Percentiles rank a stretch among this genome's conserved stretches.
Evolutionary conservation across 73 alveolate species (phyloP).

Genomic region (Paramecium biaurelia): DNA sequence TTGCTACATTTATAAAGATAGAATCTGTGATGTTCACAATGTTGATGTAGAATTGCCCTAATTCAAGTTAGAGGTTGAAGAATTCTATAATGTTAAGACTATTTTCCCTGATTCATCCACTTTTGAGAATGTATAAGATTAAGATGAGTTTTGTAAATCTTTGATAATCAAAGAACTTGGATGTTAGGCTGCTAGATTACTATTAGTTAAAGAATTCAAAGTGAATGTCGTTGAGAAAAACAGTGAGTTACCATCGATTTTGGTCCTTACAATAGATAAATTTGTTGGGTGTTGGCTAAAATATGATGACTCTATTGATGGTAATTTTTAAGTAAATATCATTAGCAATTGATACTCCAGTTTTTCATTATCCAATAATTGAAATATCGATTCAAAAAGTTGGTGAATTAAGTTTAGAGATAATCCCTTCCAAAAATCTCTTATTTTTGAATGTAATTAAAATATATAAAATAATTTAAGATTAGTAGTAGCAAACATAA

Average conservation of each 20-base stretch:
- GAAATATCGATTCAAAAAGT: not conserved
- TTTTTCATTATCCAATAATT: not conserved
- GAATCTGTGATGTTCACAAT: not conserved
- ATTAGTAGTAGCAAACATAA: not conserved
- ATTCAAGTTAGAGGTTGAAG: not conserved
- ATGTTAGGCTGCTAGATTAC: not conserved
- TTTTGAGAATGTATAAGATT: not conserved
- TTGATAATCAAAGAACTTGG: not conserved
- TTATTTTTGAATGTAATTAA: slow-evolving; percentile 2
- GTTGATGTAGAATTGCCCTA: not conserved
- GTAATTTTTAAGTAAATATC: not conserved
- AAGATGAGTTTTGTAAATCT: not conserved
- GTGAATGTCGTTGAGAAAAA: not conserved
- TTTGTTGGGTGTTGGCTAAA: slow-evolving; percentile 18
- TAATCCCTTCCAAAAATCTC: not conserved
- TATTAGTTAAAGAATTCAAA: not conserved
- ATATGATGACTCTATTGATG: not conserved
- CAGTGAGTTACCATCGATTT: not conserved
- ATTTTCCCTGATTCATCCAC: not conserved
- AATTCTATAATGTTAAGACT: not conserved
- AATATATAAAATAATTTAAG: not conserved
- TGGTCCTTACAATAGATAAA: not conserved
- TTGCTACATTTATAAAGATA: not conserved
- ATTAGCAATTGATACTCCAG: not conserved
- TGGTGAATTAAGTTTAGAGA: not conserved